Evolutionary conservation across 345 rosid species (phyloP).

Genomic region (Acer yangbiense): DNA sequence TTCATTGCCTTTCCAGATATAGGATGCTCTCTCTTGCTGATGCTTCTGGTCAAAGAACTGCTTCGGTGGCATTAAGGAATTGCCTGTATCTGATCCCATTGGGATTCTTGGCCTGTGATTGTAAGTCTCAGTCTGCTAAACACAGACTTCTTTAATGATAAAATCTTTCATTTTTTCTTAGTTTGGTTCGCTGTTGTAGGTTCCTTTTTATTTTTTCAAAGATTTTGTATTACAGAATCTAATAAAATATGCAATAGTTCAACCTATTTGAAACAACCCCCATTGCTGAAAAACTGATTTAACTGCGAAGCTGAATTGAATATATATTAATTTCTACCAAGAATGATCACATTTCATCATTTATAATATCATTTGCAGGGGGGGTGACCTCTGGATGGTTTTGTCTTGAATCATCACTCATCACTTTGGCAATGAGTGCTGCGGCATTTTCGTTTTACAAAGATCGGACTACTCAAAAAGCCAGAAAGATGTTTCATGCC

Average conservation of each 20-base stretch:
- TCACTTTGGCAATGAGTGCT: constrained; percentile 76
- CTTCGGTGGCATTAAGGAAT: constrained; percentile 81
- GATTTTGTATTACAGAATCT: not conserved
- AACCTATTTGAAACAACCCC: not conserved
- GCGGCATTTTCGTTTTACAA: constrained; percentile 80
- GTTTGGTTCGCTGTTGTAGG: not conserved
- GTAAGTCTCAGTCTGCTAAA: constrained; percentile 48
- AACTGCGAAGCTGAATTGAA: not conserved
- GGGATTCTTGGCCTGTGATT: constrained; percentile 80
- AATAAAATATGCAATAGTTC: not conserved
- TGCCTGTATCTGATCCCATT: constrained; percentile 87
- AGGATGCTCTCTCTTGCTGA: constrained; percentile 92
- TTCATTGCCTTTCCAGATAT: constrained; percentile 46
- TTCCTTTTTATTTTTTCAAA: not conserved
- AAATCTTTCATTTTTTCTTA: not conserved
- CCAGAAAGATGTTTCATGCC: constrained; percentile 80
- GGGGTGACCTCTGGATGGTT: constrained; percentile 87
- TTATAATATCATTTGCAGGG: constrained; percentile 50
- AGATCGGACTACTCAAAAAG: constrained; percentile 65
- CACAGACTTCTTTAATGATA: not conserved
- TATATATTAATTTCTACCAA: not conserved
- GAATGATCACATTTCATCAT: not conserved
- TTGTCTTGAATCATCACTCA: constrained; percentile 66
- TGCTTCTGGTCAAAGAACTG: constrained; percentile 78
- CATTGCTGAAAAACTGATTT: not conserved